These are phyloP conservation scores for Pogostemon cablin DNA, from an alignment of 257 asterid genomes.

Conservation along the genomic window DNA sequence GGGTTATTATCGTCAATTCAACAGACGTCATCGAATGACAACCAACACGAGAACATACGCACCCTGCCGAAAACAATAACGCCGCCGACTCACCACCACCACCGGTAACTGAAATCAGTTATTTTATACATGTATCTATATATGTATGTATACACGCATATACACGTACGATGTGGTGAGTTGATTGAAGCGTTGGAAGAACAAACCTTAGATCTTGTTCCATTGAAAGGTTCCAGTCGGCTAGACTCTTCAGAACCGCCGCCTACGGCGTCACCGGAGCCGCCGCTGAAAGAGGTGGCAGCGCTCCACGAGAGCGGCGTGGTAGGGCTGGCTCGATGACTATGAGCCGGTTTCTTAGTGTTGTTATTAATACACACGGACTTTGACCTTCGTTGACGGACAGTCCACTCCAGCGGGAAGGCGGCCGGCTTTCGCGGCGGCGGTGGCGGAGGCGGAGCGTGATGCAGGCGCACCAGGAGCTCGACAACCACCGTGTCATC, in stretches of 20 bases:
- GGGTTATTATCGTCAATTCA: conserved; percentile 44
- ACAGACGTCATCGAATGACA: conserved; percentile 30
- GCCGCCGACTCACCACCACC: conserved; percentile 27
- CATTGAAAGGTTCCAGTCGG: conserved; percentile 30
- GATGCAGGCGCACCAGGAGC: conserved; percentile 53
- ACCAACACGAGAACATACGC: conserved; percentile 37
- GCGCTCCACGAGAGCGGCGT: conserved; percentile 79
- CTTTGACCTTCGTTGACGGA: conserved; percentile 74
- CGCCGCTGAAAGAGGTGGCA: conserved; percentile 61
- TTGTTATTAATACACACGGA: conserved; percentile 34
- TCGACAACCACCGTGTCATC: conserved; percentile 66
- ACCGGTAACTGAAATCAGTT: conserved; percentile 29
- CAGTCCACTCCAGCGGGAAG: conserved; percentile 56
- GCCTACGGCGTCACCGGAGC: conserved; percentile 47
- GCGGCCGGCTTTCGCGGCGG: conserved; percentile 28
- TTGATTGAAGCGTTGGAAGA: not conserved
- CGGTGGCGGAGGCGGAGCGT: conserved; percentile 29
- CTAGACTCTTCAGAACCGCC: conserved; percentile 51
- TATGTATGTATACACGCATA: not conserved
- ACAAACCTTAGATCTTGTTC: conserved; percentile 71
- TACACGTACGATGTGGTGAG: not conserved
- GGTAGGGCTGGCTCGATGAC: conserved; percentile 67
- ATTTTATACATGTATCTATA: not conserved
- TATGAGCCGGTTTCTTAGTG: conserved; percentile 40
- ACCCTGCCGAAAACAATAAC: not conserved